Evolutionary conservation across 257 asterid species (phyloP).

Genomic region (Jacaranda copaia): DNA sequence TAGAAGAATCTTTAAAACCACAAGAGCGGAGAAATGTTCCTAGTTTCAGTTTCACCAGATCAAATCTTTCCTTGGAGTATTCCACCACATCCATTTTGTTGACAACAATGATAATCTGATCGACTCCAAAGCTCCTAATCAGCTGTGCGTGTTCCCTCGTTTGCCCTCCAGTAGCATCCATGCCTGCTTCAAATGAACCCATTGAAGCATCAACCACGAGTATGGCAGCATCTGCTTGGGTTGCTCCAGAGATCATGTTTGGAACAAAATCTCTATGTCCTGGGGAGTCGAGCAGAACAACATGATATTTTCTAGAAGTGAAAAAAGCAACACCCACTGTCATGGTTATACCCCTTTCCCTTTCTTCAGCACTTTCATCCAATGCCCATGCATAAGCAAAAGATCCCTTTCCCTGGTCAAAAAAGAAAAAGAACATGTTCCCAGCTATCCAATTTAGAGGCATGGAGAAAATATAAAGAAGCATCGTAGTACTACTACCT

Average conservation of each 20-base stretch:
- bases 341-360: constrained; percentile 99
- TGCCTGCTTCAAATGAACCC: constrained; percentile 95
- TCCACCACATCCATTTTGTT: constrained; percentile 95
- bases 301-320: constrained; percentile 67
- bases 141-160: constrained; percentile 94
- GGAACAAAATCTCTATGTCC: constrained; percentile 99
- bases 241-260: constrained; percentile 98
- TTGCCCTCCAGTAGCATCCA: constrained; percentile 86
- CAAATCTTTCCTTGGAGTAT: constrained; percentile 87
- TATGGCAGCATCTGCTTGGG: constrained; percentile 99
- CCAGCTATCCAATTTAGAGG: constrained; percentile 34
- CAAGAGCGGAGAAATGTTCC: constrained; percentile 81
- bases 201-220: constrained; percentile 88
- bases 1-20: constrained; percentile 82
- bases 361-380: constrained; percentile 98
- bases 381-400: constrained; percentile 99
- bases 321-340: constrained; percentile 94
- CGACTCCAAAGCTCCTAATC: constrained; percentile 95
- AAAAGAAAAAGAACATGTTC: constrained; percentile 33
- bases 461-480: constrained; percentile 14
- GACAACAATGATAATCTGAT: constrained; percentile 83
- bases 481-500: constrained; percentile 43
- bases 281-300: constrained; percentile 97
- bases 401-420: constrained; percentile 93
- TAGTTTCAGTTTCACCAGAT: constrained; percentile 71